Percentiles rank a stretch among this genome's conserved stretches.
phyloP scores from a whole-genome alignment of 768 basidiomycete species.

The Mycena epipterygia region DNA sequence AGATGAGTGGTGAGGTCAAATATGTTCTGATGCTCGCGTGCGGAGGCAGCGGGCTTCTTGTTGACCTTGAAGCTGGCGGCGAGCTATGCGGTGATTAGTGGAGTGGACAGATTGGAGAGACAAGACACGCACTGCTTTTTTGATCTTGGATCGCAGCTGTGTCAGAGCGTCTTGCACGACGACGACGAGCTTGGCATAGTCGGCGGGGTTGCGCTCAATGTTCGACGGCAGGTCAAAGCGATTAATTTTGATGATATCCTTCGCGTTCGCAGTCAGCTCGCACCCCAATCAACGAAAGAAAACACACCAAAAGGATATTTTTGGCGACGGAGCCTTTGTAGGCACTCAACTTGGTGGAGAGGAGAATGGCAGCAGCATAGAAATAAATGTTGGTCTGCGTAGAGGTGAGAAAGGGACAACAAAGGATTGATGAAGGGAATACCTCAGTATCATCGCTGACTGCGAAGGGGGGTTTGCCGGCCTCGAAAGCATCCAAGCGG shows the following conservation, averaged over 20 bases:
- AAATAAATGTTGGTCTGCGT: background rate
- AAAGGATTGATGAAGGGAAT: background rate
- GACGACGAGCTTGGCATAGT: background rate
- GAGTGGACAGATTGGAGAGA: background rate
- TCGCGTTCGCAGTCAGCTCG: background rate
- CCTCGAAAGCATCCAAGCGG: background rate
- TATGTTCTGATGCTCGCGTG: constrained; percentile 5
- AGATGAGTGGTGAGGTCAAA: constrained; percentile 3
- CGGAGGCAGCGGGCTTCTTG: constrained; percentile 5
- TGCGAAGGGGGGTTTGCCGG: background rate
- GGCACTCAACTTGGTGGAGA: constrained; percentile 3
- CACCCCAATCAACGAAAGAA: background rate
- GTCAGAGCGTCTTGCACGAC: background rate
- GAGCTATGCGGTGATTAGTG: background rate
- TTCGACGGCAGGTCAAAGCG: background rate
- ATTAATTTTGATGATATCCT: constrained; percentile 1
- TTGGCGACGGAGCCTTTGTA: constrained; percentile 5
- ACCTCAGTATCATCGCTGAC: too few relatives aligned
- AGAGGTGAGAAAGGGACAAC: background rate
- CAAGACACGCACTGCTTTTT: constrained; percentile 7
- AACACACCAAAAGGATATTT: background rate
- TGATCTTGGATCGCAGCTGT: constrained; percentile 11
- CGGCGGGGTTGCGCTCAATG: constrained; percentile 4
- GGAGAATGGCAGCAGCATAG: constrained; percentile 9
- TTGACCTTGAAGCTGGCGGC: constrained; percentile 10